Percentiles rank a stretch among this genome's conserved stretches.
phyloP scores from a whole-genome alignment of 208 protist genomes.

The Crithidia mellificae region DNA sequence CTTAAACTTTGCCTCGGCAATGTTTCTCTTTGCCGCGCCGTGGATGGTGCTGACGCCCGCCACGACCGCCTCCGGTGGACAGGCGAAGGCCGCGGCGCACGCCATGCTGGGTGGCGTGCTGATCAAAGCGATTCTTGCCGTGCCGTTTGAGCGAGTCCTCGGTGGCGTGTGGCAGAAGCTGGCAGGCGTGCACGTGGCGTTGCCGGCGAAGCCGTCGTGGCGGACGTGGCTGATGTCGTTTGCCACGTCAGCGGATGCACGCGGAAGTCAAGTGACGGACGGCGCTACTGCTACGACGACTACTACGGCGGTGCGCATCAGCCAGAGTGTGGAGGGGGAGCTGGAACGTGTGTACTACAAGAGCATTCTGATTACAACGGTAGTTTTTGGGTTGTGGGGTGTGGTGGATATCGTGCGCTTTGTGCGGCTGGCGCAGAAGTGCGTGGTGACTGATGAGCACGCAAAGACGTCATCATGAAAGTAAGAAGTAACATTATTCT shows the following conservation, averaged over 20 bases:
- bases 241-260: too few relatives aligned
- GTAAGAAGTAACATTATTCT: neutral
- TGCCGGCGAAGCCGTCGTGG: too few relatives aligned
- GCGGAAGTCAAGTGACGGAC: too few relatives aligned
- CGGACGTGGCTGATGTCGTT: too few relatives aligned
- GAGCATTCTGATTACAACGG: constrained; percentile 11
- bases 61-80: constrained; percentile 7
- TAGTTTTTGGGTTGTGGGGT: constrained; percentile 19
- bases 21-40: constrained; percentile 33
- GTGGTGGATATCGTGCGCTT: constrained; percentile 19
- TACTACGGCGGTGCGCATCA: constrained; percentile 12
- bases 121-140: constrained; percentile 36
- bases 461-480: neutral
- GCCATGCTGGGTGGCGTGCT: constrained; percentile 30
- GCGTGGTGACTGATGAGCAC: neutral
- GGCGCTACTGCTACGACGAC: too few relatives aligned
- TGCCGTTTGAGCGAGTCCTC: constrained; percentile 35
- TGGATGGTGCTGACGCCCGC: constrained; percentile 34
- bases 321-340: constrained; percentile 26
- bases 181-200: constrained; percentile 18
- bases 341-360: constrained; percentile 37
- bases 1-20: constrained; percentile 25
- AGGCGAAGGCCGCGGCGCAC: constrained; percentile 20
- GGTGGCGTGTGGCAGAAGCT: constrained; percentile 30
- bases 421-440: constrained; percentile 3